phyloP scores from a whole-genome alignment of 164 flowering plant genomes.

The Warburgia ugandensis region DNA sequence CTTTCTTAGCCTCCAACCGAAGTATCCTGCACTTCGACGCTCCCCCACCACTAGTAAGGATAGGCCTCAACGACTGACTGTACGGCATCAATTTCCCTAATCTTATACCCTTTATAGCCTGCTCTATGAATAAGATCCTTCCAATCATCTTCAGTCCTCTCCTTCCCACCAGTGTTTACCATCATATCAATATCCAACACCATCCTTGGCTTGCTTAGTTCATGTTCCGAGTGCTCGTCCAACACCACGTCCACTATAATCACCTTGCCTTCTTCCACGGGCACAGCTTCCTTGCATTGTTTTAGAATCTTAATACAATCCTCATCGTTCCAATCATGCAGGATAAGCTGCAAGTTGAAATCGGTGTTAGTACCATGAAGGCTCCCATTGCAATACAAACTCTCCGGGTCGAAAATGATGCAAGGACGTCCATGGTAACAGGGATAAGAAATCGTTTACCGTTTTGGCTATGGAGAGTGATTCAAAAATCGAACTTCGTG shows the following conservation, averaged over 20 bases:
- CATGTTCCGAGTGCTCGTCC: not conserved
- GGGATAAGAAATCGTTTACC: too few species aligned
- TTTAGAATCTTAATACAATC: too few species aligned
- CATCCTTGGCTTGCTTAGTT: not conserved
- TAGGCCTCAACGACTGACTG: conserved; percentile 8
- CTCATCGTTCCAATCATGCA: conserved; percentile 11
- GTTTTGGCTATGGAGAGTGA: conserved; percentile 1
- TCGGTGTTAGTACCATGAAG: too few species aligned
- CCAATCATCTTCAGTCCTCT: conserved; percentile 16
- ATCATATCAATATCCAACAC: conserved; percentile 12
- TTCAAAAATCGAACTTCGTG: too few species aligned
- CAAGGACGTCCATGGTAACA: not conserved
- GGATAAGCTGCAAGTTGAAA: conserved; percentile 1
- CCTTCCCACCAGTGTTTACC: conserved; percentile 10
- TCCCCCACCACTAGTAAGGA: too few species aligned
- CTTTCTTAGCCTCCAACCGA: too few species aligned
- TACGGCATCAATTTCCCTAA: not conserved
- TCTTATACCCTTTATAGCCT: conserved; percentile 6
- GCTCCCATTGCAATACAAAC: too few species aligned
- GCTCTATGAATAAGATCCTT: conserved; percentile 2
- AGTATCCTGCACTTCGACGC: too few species aligned
- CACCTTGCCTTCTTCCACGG: conserved; percentile 10
- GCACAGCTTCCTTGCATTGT: conserved; percentile 9
- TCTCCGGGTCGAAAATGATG: too few species aligned
- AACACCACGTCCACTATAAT: conserved; percentile 12